Evolutionary conservation across 2,329 filamentous ascomycete species (phyloP).

Genomic region (Coniochaeta sp.): DNA sequence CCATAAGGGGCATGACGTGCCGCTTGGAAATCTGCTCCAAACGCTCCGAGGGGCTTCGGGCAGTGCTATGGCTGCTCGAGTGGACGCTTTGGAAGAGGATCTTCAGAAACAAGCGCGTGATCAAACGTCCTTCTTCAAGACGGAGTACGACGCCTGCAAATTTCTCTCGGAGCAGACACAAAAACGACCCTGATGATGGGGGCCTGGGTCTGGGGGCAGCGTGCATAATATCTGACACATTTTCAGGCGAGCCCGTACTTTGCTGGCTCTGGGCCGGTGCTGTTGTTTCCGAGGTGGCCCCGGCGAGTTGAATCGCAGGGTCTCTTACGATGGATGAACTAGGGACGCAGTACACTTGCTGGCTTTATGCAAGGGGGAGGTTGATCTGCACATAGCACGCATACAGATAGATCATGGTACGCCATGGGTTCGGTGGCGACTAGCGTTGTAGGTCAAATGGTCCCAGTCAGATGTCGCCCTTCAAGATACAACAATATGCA

Average conservation of each 20-base stretch:
- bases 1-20: not conserved
- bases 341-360: too few relatives aligned
- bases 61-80: not conserved
- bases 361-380: too few relatives aligned
- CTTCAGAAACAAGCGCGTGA: not conserved
- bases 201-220: not conserved
- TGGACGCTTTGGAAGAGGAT: not conserved
- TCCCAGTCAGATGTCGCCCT: too few relatives aligned
- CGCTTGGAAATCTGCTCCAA: not conserved
- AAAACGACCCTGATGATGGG: not conserved
- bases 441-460: too few relatives aligned
- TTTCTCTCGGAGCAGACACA: not conserved
- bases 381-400: too few relatives aligned
- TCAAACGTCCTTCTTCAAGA: not conserved
- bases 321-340: too few relatives aligned
- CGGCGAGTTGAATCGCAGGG: too few relatives aligned
- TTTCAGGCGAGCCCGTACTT: not conserved
- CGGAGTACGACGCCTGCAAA: not conserved
- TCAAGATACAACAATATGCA: too few relatives aligned
- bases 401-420: too few relatives aligned
- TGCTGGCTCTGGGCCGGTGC: not conserved
- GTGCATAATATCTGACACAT: not conserved
- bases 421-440: too few relatives aligned
- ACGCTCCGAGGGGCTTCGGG: not conserved
- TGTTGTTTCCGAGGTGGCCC: too few relatives aligned